Percentiles rank a stretch among this genome's conserved stretches.
Conservation (phyloP, 148 eudicot species). For the Nepenthes gracilis region DNA sequence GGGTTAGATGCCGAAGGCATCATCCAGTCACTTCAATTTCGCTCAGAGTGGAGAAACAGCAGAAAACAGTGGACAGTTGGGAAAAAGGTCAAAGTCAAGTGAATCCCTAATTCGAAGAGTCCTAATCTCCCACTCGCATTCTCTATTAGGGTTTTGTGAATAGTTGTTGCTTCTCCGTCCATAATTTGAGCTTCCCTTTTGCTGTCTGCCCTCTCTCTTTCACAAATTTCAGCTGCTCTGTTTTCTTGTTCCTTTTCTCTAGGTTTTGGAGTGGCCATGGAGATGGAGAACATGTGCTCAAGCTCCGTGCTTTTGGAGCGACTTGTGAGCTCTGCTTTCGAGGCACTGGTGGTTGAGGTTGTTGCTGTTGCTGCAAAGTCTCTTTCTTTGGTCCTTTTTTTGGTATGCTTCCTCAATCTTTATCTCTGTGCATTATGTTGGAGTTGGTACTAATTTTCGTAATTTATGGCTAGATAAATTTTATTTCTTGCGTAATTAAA, state of each 20-base stretch:
- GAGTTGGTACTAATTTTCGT: not conserved
- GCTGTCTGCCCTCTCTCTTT: not conserved
- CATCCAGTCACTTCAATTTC: not conserved
- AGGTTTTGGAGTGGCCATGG: not conserved
- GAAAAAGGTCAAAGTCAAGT: slow-evolving; percentile 5
- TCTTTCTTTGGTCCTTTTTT: slow-evolving; percentile 2
- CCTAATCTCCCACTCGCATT: slow-evolving; percentile 1
- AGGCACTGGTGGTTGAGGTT: slow-evolving; percentile 3
- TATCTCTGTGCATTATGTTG: not conserved
- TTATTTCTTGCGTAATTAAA: too few relatives aligned
- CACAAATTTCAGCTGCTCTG: not conserved
- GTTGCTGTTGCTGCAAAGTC: slow-evolving; percentile 2
- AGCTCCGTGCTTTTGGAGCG: not conserved
- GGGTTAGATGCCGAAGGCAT: not conserved
- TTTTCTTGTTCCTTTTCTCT: not conserved
- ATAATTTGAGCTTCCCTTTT: not conserved
- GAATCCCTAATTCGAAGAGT: slow-evolving; percentile 4
- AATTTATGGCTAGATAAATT: not conserved
- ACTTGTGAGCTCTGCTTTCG: slow-evolving; percentile 4
- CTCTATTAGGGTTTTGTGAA: slow-evolving; percentile 7
- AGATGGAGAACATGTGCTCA: slow-evolving; percentile 3
- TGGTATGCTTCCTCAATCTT: slow-evolving; percentile 1
- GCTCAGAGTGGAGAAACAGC: not conserved
- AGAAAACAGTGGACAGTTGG: not conserved
- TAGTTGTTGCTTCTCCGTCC: not conserved